These are phyloP conservation scores for Suillus lakei DNA, from an alignment of 768 basidiomycete genomes.

Conservation along the genomic window DNA sequence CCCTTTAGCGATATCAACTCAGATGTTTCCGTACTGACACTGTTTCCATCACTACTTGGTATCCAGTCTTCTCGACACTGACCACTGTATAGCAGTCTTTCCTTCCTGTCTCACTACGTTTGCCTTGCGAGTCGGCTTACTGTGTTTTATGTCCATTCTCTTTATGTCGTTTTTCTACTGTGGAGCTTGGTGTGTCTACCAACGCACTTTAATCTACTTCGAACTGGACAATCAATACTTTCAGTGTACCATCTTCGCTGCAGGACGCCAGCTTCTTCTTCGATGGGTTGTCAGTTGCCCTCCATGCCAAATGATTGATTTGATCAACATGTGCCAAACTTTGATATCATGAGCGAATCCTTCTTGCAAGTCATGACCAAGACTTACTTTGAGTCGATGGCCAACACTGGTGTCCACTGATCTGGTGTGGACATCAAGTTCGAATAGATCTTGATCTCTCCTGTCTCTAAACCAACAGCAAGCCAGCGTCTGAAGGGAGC, in stretches of 20 bases:
- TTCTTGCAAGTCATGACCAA: slow-evolving; percentile 11
- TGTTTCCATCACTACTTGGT: slow-evolving; percentile 42
- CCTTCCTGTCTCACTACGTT: slow-evolving; percentile 8
- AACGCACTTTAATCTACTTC: slow-evolving; percentile 50
- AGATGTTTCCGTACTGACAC: slow-evolving; percentile 67
- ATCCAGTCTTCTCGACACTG: slow-evolving; percentile 43
- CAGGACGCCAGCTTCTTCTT: slow-evolving; percentile 75
- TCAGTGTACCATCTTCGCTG: slow-evolving; percentile 92
- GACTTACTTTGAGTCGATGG: slow-evolving; percentile 58
- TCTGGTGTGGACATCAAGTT: slow-evolving; percentile 34
- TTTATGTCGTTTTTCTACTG: slow-evolving; percentile 3
- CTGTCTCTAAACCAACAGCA: slow-evolving; percentile 86
- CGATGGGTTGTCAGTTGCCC: slow-evolving; percentile 45
- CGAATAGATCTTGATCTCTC: slow-evolving; percentile 69
- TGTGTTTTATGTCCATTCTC: slow-evolving; percentile 11
- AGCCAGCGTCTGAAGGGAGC: slow-evolving; percentile 51
- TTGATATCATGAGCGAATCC: not conserved
- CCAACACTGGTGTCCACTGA: slow-evolving; percentile 52
- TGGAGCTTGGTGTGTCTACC: not conserved
- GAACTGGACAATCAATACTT: slow-evolving; percentile 67
- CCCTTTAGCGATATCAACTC: slow-evolving; percentile 41
- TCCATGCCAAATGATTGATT: slow-evolving; percentile 84
- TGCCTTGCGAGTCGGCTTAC: slow-evolving; percentile 23
- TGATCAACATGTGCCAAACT: slow-evolving; percentile 80
- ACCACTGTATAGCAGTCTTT: slow-evolving; percentile 71